phyloP scores from a whole-genome alignment of 2,329 filamentous ascomycete species.

The Chaetomiaceae sp. region DNA sequence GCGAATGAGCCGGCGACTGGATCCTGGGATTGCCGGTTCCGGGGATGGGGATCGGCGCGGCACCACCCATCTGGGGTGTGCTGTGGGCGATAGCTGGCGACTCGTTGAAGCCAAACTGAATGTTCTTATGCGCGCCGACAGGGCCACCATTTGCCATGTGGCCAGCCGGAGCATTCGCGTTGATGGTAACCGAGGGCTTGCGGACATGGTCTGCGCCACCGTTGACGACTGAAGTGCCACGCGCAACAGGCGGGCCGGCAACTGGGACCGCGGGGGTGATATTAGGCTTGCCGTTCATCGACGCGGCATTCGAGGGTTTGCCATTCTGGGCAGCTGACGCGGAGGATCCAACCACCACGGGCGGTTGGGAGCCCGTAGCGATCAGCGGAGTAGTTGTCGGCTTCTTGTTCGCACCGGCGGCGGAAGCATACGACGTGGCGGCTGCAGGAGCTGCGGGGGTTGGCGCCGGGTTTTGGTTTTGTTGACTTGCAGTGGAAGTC shows the following conservation, averaged over 20 bases:
- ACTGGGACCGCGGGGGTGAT: constrained; percentile 62
- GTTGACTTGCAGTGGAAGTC: constrained; percentile 57
- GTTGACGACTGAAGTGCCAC: constrained; percentile 63
- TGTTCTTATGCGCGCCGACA: constrained; percentile 58
- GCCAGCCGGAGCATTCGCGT: constrained; percentile 71
- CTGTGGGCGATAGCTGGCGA: constrained; percentile 64
- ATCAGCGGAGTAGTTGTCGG: constrained; percentile 56
- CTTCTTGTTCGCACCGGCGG: constrained; percentile 61
- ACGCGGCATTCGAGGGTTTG: constrained; percentile 64
- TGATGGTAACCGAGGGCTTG: constrained; percentile 90
- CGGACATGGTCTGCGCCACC: constrained; percentile 70
- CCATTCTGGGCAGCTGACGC: constrained; percentile 54
- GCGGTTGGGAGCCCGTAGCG: constrained; percentile 54
- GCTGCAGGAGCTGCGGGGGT: constrained; percentile 52
- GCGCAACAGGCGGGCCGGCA: constrained; percentile 56
- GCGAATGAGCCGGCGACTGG: constrained; percentile 80
- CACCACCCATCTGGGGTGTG: constrained; percentile 54
- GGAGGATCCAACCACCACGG: constrained; percentile 54
- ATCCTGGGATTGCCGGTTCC: constrained; percentile 59
- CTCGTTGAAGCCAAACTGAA: constrained; percentile 74
- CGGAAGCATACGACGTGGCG: constrained; percentile 61
- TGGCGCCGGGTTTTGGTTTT: constrained; percentile 53
- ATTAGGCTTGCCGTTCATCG: constrained; percentile 78
- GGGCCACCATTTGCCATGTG: constrained; percentile 72
- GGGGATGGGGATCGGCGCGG: constrained; percentile 60